These are phyloP conservation scores for Parathielavia appendiculata DNA, from an alignment of 495 filamentous ascomycete species.

Conservation along the genomic window DNA sequence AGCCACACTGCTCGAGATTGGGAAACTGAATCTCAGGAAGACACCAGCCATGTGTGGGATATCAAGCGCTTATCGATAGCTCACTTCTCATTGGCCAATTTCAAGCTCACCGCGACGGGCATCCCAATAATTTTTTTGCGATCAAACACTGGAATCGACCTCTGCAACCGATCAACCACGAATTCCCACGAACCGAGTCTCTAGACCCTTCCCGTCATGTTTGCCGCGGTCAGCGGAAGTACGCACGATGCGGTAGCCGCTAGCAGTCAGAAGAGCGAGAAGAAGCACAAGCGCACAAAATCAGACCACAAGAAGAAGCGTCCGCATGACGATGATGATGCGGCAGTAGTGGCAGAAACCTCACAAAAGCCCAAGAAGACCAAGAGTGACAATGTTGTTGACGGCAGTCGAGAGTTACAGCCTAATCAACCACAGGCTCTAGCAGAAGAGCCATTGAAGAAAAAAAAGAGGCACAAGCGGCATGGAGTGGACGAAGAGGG, in stretches of 20 bases:
- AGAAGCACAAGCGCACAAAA: conserved; percentile 34
- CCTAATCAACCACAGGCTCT: neutral
- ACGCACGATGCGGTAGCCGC: conserved; percentile 13
- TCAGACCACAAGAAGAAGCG: conserved; percentile 42
- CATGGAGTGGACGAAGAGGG: conserved; percentile 15
- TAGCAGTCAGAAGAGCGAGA: conserved; percentile 23
- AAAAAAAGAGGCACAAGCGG: conserved; percentile 23
- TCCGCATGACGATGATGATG: conserved; percentile 35
- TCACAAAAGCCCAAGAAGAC: conserved; percentile 39
- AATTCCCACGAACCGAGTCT: neutral
- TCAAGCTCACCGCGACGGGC: conserved; percentile 5
- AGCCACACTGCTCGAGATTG: too few species aligned
- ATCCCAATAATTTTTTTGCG: conserved; percentile 20
- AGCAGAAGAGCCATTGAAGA: conserved; percentile 12
- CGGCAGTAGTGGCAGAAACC: conserved; percentile 29
- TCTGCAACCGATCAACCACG: neutral
- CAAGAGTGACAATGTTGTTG: conserved; percentile 28
- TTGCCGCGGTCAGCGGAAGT: conserved; percentile 13
- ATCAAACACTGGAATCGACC: neutral
- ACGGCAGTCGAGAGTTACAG: conserved; percentile 5
- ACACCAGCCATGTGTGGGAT: too few species aligned
- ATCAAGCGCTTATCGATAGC: neutral
- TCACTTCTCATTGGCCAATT: conserved; percentile 8
- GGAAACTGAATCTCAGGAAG: too few species aligned
- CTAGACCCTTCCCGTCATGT: conserved; percentile 20